Base-by-base conservation (phyloP, 2,329 filamentous ascomycete species). In the Intubia oerlemansii region DNA sequence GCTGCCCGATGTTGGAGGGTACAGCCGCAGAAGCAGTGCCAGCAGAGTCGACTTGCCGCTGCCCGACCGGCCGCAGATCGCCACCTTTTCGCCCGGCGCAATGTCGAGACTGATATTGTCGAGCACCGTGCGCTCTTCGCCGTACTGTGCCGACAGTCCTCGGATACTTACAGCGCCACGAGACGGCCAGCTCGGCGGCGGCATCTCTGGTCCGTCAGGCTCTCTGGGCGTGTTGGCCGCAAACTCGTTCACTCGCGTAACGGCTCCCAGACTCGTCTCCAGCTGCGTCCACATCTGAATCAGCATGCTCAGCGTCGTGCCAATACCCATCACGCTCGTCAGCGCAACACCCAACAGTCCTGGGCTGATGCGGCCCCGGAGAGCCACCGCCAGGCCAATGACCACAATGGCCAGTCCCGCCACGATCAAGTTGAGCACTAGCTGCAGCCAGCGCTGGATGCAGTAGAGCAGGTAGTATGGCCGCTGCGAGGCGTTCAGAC, bases 391-490 rank as follows among this genome's bases (percentile, higher is more conserved):
- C 5, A 57, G 39, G 0, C 46, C 39, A n/a, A 48, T 42, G 12
- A 54, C 37, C 10, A 49, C 32, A 2, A 47, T 39, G 2, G 50
- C 51, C 3, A 54, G 31, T 5, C 39, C 44, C 3, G 46, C 46
- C 2, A 54, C 49, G 6, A 52, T 33, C 8, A 56, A 36, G 24
- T 52, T 44, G 6, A 55, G 39, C 1, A 52, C 48, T 2, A 55
- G 37, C 1, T 43, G 46, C 4, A 56, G 43, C 65, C 66, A 71
- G 20, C 60, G 52, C 39, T 72, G 67, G 4, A 67, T 53, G 22
- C 57, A 56, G 32, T 53, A 59, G 5, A 70, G 49, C 0, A 68
- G 49, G 37, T 72, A 72, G 28, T 59, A 63, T 0, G 66, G 64
- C 14, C 50, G 45, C 37, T 71, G 66, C 0, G 64, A 65, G 5